Evolutionary conservation across 176 grass and related monocot species (phyloP).

Genomic region (Cenchrus americanus): DNA sequence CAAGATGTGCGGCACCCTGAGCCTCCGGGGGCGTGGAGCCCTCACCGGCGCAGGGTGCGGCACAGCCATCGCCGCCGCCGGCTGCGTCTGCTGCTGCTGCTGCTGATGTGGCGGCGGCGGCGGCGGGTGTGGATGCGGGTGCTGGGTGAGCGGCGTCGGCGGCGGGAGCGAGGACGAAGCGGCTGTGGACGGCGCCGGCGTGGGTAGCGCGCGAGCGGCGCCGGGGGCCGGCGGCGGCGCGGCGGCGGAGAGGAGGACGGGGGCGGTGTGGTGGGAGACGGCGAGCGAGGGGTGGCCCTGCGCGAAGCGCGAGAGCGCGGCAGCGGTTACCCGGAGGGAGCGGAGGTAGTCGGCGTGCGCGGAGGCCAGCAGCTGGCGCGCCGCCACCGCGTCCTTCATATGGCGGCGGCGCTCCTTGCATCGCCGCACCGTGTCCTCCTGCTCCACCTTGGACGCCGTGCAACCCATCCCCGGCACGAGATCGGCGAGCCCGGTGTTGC

Average conservation of each 20-base stretch:
- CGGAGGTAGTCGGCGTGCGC: slow-evolving; percentile 93
- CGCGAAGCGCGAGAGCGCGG: slow-evolving; percentile 83
- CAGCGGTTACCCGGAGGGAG: slow-evolving; percentile 72
- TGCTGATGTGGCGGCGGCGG: background rate
- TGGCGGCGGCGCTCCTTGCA: slow-evolving; percentile 96
- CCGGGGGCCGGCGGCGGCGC: slow-evolving; percentile 17
- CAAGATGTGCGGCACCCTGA: slow-evolving; percentile 74
- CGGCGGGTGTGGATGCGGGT: slow-evolving; percentile 18
- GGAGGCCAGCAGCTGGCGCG: slow-evolving; percentile 86
- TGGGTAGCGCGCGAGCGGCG: slow-evolving; percentile 23
- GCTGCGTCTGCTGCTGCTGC: background rate
- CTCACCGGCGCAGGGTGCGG: slow-evolving; percentile 31
- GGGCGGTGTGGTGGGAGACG: slow-evolving; percentile 82
- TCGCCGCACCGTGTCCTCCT: slow-evolving; percentile 94
- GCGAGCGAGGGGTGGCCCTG: slow-evolving; percentile 75
- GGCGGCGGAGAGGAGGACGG: slow-evolving; percentile 69
- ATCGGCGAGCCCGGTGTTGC: background rate
- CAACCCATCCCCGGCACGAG: slow-evolving; percentile 71
- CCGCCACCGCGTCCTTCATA: slow-evolving; percentile 83
- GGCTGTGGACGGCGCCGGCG: slow-evolving; percentile 28
- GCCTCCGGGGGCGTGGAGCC: slow-evolving; percentile 37
- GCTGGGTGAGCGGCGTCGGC: slow-evolving; percentile 41
- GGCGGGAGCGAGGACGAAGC: slow-evolving; percentile 39
- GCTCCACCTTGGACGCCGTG: slow-evolving; percentile 85
- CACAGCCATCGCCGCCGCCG: background rate